Base-by-base conservation (phyloP, 768 basidiomycete genomes). In the Collybiopsis confluens region DNA sequence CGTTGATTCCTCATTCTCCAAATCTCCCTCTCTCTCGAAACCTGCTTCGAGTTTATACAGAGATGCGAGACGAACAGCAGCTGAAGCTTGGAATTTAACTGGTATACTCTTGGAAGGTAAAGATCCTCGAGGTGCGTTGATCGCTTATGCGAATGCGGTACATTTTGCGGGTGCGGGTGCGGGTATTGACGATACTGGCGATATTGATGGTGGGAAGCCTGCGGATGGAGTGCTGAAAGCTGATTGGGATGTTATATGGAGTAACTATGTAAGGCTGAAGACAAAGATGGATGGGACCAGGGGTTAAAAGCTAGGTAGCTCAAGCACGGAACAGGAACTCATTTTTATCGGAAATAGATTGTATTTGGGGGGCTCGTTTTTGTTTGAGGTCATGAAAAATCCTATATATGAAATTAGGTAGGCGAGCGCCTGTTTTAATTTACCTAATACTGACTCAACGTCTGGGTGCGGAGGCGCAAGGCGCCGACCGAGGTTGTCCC, bases 121-220 rank as follows among this genome's bases (percentile, higher is more conserved):
- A 59, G 58, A 69, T 44, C 67, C 68, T n/a, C 59, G 57, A 41
- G 60, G 56, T 30, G 85, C 85, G 7, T 62, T 87, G 6, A 71
- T 75, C 41, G 88, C 82, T 64, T 91, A 86, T 60, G 79, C 83
- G 59, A 79, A 83, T 10, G 88, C 89, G 18, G 67, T 89, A 40
- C 77, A 71, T 11, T 88, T 89, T 86, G 82, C 83, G 13, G 84
- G 85, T n/a, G n/a, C n/a, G n/a, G n/a, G n/a, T n/a, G n/a, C n/a
- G n/a, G n/a, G n/a, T n/a, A n/a, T n/a, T n/a, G n/a, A n/a, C n/a
- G n/a, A n/a, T n/a, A n/a, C n/a, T 8, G 70, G 72, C 33, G 61
- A 62, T n/a, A 68, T 65, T n/a, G 71, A 68, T 4, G 67, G 64
- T 30, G 68, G 66, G 41, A 63, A 71, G 53, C 71, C 82, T 0